Percentiles rank a stretch among this genome's conserved stretches.
These are phyloP conservation scores for Penicillium janthinellum DNA, from an alignment of 2,329 filamentous ascomycete species.

Conservation along the genomic window DNA sequence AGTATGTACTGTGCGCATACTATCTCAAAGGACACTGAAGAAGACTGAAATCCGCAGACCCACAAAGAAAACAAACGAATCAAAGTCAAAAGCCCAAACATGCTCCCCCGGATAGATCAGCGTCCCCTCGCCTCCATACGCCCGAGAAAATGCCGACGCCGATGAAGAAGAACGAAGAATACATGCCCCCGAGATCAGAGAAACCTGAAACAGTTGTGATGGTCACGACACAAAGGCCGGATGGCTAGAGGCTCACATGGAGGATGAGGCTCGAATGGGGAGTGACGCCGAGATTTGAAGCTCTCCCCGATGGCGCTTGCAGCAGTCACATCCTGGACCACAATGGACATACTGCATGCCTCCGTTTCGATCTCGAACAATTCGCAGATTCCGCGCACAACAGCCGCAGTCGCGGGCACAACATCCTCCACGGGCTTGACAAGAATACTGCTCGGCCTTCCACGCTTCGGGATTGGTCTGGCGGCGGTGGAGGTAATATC, in stretches of 20 bases:
- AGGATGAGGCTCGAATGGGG: not conserved
- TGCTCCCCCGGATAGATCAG: not conserved
- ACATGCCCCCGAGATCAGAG: not conserved
- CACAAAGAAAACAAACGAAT: not conserved
- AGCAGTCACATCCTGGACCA: conserved; percentile 1
- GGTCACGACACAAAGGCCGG: too few species aligned
- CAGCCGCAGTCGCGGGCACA: conserved; percentile 8
- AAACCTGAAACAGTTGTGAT: too few species aligned
- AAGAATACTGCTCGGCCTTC: not conserved
- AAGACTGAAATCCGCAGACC: not conserved
- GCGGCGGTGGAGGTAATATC: not conserved
- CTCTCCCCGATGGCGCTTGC: conserved; percentile 1
- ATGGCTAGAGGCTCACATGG: not conserved
- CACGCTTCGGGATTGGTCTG: not conserved
- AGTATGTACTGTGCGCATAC: too few species aligned
- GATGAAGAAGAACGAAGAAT: not conserved
- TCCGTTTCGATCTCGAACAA: not conserved
- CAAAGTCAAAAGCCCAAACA: not conserved
- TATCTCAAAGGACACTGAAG: not conserved
- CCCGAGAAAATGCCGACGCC: not conserved
- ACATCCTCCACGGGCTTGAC: conserved; percentile 5
- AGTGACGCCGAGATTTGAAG: not conserved
- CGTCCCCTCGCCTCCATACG: not conserved
- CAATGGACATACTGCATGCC: not conserved
- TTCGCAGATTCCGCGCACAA: conserved; percentile 5